phyloP scores from a whole-genome alignment of 78 protist species.

The Dictyostelium purpureum region DNA sequence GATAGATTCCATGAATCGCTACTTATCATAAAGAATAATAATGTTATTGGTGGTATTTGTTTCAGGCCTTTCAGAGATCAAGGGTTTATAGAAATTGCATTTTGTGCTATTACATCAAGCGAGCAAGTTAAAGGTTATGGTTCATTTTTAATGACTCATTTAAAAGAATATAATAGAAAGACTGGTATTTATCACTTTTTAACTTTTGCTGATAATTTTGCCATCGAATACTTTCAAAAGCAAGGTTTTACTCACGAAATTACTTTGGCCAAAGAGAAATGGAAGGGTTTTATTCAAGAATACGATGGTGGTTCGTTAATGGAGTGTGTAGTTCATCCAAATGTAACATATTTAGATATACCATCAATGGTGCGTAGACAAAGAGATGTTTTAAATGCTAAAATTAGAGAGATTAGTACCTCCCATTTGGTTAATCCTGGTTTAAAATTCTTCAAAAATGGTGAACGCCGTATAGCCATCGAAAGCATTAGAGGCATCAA shows the following conservation, averaged over 20 bases:
- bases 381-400: slow-evolving; percentile 49
- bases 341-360: slow-evolving; percentile 62
- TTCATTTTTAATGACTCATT: slow-evolving; percentile 92
- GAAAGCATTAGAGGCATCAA: slow-evolving; percentile 28
- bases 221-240: slow-evolving; percentile 95
- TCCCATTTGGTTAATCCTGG: slow-evolving; percentile 66
- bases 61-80: slow-evolving; percentile 87
- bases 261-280: slow-evolving; percentile 66
- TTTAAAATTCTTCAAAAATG: not conserved
- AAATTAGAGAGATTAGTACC: slow-evolving; percentile 47
- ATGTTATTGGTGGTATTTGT: slow-evolving; percentile 93
- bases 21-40: slow-evolving; percentile 8
- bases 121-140: slow-evolving; percentile 95
- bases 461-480: slow-evolving; percentile 16
- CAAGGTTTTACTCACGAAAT: slow-evolving; percentile 93
- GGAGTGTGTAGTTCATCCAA: slow-evolving; percentile 71
- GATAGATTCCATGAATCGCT: slow-evolving; percentile 76
- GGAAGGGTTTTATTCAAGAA: slow-evolving; percentile 93
- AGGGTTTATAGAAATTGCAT: slow-evolving; percentile 94
- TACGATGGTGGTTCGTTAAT: slow-evolving; percentile 95
- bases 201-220: slow-evolving; percentile 97
- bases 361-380: slow-evolving; percentile 22
- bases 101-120: slow-evolving; percentile 88
- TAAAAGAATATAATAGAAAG: slow-evolving; percentile 80
- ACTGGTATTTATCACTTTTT: slow-evolving; percentile 84